Evolutionary conservation across 2,329 filamentous ascomycete species (phyloP).

Genomic region (Calonectria leucothoes): DNA sequence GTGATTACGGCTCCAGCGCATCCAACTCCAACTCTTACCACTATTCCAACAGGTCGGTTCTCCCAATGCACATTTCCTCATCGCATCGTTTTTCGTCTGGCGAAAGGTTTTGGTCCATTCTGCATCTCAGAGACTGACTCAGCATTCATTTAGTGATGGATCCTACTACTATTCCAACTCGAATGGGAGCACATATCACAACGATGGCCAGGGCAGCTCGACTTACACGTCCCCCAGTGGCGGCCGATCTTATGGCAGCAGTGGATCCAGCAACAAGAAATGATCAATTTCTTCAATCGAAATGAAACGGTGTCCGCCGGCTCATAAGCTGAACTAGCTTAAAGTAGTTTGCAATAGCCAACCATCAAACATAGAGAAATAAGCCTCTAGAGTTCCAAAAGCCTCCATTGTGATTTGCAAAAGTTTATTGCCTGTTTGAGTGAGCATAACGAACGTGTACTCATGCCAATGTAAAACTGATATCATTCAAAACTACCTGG

Average conservation of each 20-base stretch:
- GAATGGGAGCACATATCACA: slow-evolving; percentile 76
- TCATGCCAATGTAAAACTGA: neutral
- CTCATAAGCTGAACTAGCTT: neutral
- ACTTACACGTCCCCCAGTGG: slow-evolving; percentile 70
- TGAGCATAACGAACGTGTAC: neutral
- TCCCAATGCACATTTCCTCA: neutral
- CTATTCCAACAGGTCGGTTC: slow-evolving; percentile 71
- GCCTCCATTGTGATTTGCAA: neutral
- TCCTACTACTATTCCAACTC: slow-evolving; percentile 82
- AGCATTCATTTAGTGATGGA: slow-evolving; percentile 58
- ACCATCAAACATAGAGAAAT: neutral
- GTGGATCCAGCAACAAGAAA: slow-evolving; percentile 22
- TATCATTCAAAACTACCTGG: neutral
- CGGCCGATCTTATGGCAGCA: slow-evolving; percentile 11
- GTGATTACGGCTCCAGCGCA: slow-evolving; percentile 69
- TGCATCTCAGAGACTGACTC: neutral
- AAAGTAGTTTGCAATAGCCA: neutral
- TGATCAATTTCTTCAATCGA: neutral
- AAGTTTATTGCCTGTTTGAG: neutral
- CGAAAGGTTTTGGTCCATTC: neutral
- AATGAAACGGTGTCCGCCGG: neutral
- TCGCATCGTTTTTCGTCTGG: neutral
- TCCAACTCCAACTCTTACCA: slow-evolving; percentile 72
- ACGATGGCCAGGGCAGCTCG: slow-evolving; percentile 66
- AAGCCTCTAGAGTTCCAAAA: neutral